A percentile compares a stretch with the other conserved stretches of the same genome.
Evolutionary conservation across 2,329 filamentous ascomycete species (phyloP).

Genomic region (Phialemonium atrogriseum): DNA sequence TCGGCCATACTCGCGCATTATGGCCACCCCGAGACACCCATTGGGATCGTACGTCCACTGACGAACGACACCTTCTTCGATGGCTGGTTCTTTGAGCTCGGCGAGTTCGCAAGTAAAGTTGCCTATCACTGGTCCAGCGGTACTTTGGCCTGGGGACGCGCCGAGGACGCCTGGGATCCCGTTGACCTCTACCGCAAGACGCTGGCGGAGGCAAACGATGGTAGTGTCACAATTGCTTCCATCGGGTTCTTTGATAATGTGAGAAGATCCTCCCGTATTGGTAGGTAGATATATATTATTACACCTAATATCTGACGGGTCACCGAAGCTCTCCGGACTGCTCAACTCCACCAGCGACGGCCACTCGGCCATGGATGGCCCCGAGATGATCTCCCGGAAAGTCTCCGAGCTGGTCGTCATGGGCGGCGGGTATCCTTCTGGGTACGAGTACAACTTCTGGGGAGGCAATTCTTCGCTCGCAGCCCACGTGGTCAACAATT

Average conservation of each 20-base stretch:
- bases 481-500: conserved; percentile 35
- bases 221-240: conserved; percentile 25
- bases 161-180: conserved; percentile 30
- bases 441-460: conserved; percentile 41
- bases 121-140: conserved; percentile 32
- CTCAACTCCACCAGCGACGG: conserved; percentile 34
- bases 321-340: conserved; percentile 30
- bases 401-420: conserved; percentile 42
- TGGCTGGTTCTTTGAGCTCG: conserved; percentile 23
- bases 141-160: conserved; percentile 23
- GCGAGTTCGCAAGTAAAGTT: conserved; percentile 38
- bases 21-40: conserved; percentile 23
- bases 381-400: conserved; percentile 31
- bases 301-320: not conserved
- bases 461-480: conserved; percentile 27
- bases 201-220: conserved; percentile 27
- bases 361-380: conserved; percentile 28
- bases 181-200: conserved; percentile 35
- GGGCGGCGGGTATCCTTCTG: conserved; percentile 40
- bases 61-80: conserved; percentile 36
- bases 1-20: conserved; percentile 34
- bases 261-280: conserved; percentile 23
- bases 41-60: conserved; percentile 30
- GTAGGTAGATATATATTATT: not conserved
- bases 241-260: conserved; percentile 12